Conservation (phyloP, 306 rosid genomes). For the Castanea sativa region DNA sequence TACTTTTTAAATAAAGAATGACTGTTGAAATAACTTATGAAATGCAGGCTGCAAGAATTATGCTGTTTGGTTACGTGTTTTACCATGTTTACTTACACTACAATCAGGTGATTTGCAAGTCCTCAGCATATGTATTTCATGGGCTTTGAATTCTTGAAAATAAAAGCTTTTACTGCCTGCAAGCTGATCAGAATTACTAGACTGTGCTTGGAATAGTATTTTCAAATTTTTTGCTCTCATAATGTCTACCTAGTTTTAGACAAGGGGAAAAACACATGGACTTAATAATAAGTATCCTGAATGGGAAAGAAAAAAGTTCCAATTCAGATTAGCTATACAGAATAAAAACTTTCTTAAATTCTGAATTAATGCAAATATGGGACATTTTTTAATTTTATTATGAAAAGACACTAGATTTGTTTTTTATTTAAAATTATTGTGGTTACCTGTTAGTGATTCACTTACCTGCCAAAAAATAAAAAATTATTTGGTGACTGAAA, state of each 20-base stretch:
- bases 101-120: slow-evolving; percentile 66
- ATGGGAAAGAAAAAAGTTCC: not conserved
- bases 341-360: not conserved
- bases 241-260: not conserved
- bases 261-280: not conserved
- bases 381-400: not conserved
- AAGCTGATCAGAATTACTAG: not conserved
- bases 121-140: slow-evolving; percentile 7
- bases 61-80: slow-evolving; percentile 74
- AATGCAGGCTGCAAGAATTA: slow-evolving; percentile 88
- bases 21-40: slow-evolving; percentile 21
- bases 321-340: not conserved
- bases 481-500: no score
- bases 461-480: no score
- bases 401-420: not conserved
- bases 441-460: no score
- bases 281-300: not conserved
- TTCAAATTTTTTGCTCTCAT: not conserved
- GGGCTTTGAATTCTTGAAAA: not conserved
- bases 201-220: not conserved
- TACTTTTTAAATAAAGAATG: slow-evolving; percentile 1
- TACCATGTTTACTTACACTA: slow-evolving; percentile 84
- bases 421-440: not conserved
- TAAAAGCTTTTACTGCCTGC: not conserved
- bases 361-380: not conserved